Evolutionary conservation across 2,329 filamentous ascomycete genomes (phyloP), one percentile per base, ranked within the genome.

Genomic region (Dactylonectria estremocensis): DNA sequence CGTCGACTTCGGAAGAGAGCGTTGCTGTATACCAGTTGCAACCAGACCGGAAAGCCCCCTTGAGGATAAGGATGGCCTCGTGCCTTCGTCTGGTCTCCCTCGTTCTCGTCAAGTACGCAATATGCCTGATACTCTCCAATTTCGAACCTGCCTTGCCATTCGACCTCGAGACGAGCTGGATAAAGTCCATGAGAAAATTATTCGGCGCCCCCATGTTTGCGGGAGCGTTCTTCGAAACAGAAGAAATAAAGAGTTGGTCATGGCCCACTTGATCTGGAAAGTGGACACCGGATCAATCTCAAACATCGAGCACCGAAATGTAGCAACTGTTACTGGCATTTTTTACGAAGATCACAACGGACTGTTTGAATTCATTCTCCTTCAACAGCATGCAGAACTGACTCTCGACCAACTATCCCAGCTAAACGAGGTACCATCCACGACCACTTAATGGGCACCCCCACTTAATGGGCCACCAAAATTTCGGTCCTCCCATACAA

Each of bases 61-160:
- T 45, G n/a, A 45, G 40, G 40, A 45, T 45, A 45, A 45, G 40
- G 40, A 45, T 45, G 40, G 40, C 40, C 40, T 18, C 14, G 40
- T 45, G n/a, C 40, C 40, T 45, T 45, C 40, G 14, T 45, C 40
- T 45, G 40, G 40, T 9, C 40, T 45, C 40, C 40, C 40, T 28
- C n/a, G 14, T 45, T 45, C n/a, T 45, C 40, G 4, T 45, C 40
- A 18, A 45, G 16, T 5, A 18, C n/a, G 40, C 40, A 45, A 45
- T 45, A 45, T 45, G 40, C 40, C 40, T 45, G 14, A 45, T 45
- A 45, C 40, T 45, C 40, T 45, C 40, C 40, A 45, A 14, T 45
- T 45, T 45, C 40, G 40, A 45, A 14, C 40, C 40, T 45, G 40
- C n/a, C 40, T 45, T 45, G n/a, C 40, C 40, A 45, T 45, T 45